A percentile compares a stretch with the other conserved stretches of the same genome.
Conservation (phyloP, 164 flowering plant species). For the Santalum album region DNA sequence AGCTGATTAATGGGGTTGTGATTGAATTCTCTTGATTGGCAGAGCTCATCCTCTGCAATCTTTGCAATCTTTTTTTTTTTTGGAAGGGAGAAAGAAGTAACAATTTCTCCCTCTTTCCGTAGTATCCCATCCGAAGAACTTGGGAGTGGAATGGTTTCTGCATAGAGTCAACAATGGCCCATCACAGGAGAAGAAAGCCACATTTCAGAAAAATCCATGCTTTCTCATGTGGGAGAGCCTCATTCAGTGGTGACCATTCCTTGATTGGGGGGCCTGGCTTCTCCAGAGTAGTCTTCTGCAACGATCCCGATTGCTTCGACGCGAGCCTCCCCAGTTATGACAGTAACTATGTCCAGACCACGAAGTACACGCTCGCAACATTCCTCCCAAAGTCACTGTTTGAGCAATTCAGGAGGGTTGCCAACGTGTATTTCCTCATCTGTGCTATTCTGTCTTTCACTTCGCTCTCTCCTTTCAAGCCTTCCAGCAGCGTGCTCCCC, state of each 20-base stretch:
- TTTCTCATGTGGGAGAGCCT: slow-evolving; percentile 41
- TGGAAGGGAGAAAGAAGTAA: too few species aligned
- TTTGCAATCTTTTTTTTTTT: too few species aligned
- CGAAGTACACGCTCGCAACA: slow-evolving; percentile 60
- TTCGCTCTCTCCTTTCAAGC: slow-evolving; percentile 53
- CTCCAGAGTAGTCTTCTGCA: slow-evolving; percentile 59
- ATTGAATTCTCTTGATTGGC: too few species aligned
- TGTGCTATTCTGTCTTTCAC: slow-evolving; percentile 60
- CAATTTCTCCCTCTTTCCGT: too few species aligned
- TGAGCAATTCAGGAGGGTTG: slow-evolving; percentile 83
- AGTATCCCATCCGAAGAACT: too few species aligned
- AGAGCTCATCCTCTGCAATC: too few species aligned
- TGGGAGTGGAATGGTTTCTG: too few species aligned
- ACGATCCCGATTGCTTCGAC: slow-evolving; percentile 48
- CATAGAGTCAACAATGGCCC: too few species aligned
- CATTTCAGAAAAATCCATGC: slow-evolving; percentile 51
- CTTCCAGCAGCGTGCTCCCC: slow-evolving; percentile 57
- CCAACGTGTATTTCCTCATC: slow-evolving; percentile 64
- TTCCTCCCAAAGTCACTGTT: slow-evolving; percentile 72
- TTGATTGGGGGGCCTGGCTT: slow-evolving; percentile 76
- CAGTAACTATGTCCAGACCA: slow-evolving; percentile 57
- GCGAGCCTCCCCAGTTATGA: slow-evolving; percentile 31
- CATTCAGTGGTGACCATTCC: slow-evolving; percentile 48
- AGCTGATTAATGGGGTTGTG: too few species aligned
- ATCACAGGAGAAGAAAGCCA: slow-evolving; percentile 37